Evolutionary conservation across 768 basidiomycete genomes (phyloP).

Genomic region (Pulveroboletus sp.): DNA sequence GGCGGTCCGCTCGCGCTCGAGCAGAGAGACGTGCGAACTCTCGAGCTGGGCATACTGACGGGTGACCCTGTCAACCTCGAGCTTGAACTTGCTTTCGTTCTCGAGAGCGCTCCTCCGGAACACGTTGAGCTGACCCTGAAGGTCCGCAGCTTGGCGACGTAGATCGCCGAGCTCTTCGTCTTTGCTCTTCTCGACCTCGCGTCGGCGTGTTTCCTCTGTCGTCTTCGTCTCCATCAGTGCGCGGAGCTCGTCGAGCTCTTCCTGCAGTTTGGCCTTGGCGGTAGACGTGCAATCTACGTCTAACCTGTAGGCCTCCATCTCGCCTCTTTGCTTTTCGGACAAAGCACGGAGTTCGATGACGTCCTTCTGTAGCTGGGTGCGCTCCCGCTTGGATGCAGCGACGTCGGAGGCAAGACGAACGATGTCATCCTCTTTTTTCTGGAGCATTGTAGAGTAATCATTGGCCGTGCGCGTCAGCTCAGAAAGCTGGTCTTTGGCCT

Average conservation of each 20-base stretch:
- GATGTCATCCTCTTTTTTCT: conserved; percentile 75
- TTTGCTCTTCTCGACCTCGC: conserved; percentile 82
- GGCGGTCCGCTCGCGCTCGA: conserved; percentile 52
- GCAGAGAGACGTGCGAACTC: conserved; percentile 60
- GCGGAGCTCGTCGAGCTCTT: conserved; percentile 84
- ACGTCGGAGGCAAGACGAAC: conserved; percentile 50
- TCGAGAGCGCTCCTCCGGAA: conserved; percentile 60
- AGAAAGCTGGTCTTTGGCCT: conserved; percentile 70
- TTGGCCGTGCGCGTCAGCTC: conserved; percentile 74
- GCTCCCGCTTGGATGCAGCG: conserved; percentile 50
- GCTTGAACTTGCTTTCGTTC: conserved; percentile 65
- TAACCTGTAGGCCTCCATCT: conserved; percentile 56
- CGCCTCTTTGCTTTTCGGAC: conserved; percentile 59
- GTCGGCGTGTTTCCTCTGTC: conserved; percentile 78
- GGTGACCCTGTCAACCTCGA: conserved; percentile 64
- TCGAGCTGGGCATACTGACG: conserved; percentile 60
- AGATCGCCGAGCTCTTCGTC: conserved; percentile 79
- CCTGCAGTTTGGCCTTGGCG: conserved; percentile 61
- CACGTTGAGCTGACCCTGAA: conserved; percentile 66
- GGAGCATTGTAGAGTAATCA: conserved; percentile 71
- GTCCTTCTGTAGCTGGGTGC: conserved; percentile 51
- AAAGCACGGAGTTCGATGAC: conserved; percentile 67
- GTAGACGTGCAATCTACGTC: conserved; percentile 44
- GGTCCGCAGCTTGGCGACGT: conserved; percentile 53
- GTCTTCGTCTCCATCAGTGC: conserved; percentile 80